Evolutionary conservation across 352 stramenopile genomes (phyloP).

Genomic region (Phytophthora cryptogea): DNA sequence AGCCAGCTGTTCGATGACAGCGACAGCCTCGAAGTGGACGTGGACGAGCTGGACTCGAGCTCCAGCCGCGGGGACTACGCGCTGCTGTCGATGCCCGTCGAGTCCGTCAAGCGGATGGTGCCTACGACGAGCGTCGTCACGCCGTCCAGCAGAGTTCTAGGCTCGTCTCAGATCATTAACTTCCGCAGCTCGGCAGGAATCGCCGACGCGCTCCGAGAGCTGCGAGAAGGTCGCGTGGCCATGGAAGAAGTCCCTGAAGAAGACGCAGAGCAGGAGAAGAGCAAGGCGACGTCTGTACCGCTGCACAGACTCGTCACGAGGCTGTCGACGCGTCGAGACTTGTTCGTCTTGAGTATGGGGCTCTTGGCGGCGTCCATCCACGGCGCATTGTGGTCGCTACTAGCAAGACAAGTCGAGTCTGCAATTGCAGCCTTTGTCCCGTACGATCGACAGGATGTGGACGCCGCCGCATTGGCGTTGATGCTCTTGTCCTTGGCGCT

Average conservation of each 20-base stretch:
- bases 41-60: constrained; percentile 25
- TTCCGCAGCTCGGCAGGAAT: constrained; percentile 20
- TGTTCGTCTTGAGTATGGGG: constrained; percentile 30
- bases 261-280: constrained; percentile 14
- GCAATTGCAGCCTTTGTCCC: constrained; percentile 20
- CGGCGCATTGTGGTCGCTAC: constrained; percentile 19
- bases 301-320: constrained; percentile 19
- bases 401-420: constrained; percentile 6
- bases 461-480: constrained; percentile 22
- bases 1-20: constrained; percentile 33
- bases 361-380: constrained; percentile 26
- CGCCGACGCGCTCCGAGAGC: constrained; percentile 25
- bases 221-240: constrained; percentile 21
- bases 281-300: not conserved
- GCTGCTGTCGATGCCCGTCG: constrained; percentile 29
- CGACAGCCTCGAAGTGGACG: constrained; percentile 24
- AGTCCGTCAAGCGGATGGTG: constrained; percentile 23
- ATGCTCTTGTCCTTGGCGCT: constrained; percentile 26
- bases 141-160: constrained; percentile 1
- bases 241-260: constrained; percentile 7
- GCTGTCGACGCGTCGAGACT: constrained; percentile 16
- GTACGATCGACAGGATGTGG: constrained; percentile 16
- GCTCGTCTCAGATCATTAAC: constrained; percentile 12
- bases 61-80: constrained; percentile 33
- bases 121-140: constrained; percentile 20